phyloP scores from a whole-genome alignment of 2,329 filamentous ascomycete genomes.

The Spiromastix sp. region DNA sequence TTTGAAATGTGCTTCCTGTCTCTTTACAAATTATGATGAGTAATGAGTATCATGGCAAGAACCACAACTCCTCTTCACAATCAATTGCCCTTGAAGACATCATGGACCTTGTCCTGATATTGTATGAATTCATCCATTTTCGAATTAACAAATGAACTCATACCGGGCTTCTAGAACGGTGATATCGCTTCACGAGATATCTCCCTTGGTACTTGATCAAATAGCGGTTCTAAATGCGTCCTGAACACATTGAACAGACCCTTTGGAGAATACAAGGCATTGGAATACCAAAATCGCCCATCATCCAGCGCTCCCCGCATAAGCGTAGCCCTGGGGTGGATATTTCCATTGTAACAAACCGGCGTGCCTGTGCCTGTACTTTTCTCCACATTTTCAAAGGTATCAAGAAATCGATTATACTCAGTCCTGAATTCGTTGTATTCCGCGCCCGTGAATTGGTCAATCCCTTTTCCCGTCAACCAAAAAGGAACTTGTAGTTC shows the following conservation, averaged over 20 bases:
- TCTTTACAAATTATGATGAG: background rate
- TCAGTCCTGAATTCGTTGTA: constrained; percentile 1
- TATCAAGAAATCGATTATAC: constrained; percentile 7
- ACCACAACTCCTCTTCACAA: background rate
- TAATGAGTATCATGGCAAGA: no score
- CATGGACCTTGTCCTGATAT: constrained; percentile 6
- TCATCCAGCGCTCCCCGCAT: constrained; percentile 5
- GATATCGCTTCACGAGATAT: constrained; percentile 3
- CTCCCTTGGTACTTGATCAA: constrained; percentile 2
- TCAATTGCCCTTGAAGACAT: constrained; percentile 7
- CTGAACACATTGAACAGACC: constrained; percentile 8
- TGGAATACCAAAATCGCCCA: constrained; percentile 9
- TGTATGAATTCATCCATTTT: constrained; percentile 4
- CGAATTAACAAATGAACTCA: constrained; percentile 7
- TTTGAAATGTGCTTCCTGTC: background rate
- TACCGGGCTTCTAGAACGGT: constrained; percentile 8
- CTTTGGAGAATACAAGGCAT: constrained; percentile 7
- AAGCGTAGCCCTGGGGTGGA: constrained; percentile 1
- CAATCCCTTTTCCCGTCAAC: constrained; percentile 1
- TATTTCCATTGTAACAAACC: background rate
- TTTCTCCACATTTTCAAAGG: constrained; percentile 10
- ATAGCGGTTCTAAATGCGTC: constrained; percentile 2
- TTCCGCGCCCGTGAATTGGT: constrained; percentile 1
- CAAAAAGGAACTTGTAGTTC: constrained; percentile 15
- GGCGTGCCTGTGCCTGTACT: constrained; percentile 3